Percentiles rank a stretch among this genome's conserved stretches.
Conservation (phyloP, 2,329 filamentous ascomycete genomes). For the Venturia asperata region DNA sequence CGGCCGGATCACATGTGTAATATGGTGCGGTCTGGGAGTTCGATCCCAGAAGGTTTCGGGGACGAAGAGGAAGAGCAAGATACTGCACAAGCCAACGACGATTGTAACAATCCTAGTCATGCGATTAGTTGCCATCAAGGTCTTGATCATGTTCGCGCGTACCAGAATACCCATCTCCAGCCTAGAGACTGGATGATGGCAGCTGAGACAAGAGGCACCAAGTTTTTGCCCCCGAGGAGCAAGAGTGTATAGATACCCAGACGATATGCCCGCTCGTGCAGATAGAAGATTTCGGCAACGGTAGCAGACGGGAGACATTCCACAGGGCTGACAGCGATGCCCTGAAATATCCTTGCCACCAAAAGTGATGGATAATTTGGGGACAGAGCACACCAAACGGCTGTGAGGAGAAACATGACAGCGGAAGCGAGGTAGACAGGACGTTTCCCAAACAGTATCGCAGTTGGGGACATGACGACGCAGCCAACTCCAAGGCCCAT, state of each 20-base stretch:
- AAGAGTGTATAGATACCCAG: constrained; percentile 90
- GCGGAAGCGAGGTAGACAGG: constrained; percentile 78
- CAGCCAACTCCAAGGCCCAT: constrained; percentile 81
- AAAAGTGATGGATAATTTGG: constrained; percentile 73
- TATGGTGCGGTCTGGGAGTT: constrained; percentile 49
- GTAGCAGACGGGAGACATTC: constrained; percentile 90
- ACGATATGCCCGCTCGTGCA: constrained; percentile 88
- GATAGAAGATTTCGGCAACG: constrained; percentile 92
- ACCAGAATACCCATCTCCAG: constrained; percentile 93
- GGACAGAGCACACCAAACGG: constrained; percentile 80
- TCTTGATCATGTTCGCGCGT: constrained; percentile 27
- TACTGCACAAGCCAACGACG: constrained; percentile 61
- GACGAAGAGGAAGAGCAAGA: constrained; percentile 79
- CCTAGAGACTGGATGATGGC: constrained; percentile 67
- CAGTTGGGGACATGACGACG: constrained; percentile 79
- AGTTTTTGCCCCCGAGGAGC: constrained; percentile 82
- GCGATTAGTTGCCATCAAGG: neutral
- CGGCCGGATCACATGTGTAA: neutral
- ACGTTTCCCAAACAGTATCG: constrained; percentile 83
- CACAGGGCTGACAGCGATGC: constrained; percentile 79
- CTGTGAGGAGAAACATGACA: constrained; percentile 67
- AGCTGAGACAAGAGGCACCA: constrained; percentile 80
- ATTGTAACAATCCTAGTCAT: constrained; percentile 67
- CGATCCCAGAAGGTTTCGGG: constrained; percentile 96
- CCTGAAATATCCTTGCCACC: constrained; percentile 77